Evolutionary conservation across 495 filamentous ascomycete genomes (phyloP).

Genomic region (Entonaema liquescens): DNA sequence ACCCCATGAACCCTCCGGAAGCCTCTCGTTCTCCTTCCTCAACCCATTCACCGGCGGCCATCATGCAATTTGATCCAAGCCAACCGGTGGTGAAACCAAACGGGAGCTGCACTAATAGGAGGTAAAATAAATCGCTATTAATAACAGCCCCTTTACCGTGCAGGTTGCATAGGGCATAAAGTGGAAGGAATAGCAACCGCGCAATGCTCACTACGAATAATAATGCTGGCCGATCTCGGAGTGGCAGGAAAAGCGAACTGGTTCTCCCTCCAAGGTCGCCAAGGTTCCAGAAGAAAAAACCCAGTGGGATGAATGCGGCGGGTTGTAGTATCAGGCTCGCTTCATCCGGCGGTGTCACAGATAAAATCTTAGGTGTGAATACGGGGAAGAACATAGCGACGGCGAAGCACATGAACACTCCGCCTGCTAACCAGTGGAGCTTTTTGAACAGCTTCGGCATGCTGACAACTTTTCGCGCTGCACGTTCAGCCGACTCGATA

Average conservation of each 20-base stretch:
- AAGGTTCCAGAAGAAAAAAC: slow-evolving; percentile 92
- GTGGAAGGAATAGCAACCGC: slow-evolving; percentile 76
- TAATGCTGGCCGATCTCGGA: slow-evolving; percentile 66
- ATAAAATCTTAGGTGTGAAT: slow-evolving; percentile 83
- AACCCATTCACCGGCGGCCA: slow-evolving; percentile 83
- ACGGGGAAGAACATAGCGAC: slow-evolving; percentile 95
- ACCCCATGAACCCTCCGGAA: slow-evolving; percentile 91
- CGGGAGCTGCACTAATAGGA: slow-evolving; percentile 79
- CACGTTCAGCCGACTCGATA: slow-evolving; percentile 57
- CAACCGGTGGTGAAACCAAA: slow-evolving; percentile 91
- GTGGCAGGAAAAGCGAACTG: slow-evolving; percentile 68
- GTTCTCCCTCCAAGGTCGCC: slow-evolving; percentile 82
- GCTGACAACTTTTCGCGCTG: slow-evolving; percentile 66
- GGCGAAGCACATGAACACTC: slow-evolving; percentile 80
- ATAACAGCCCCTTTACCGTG: slow-evolving; percentile 73
- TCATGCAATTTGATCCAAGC: slow-evolving; percentile 86
- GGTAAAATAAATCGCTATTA: slow-evolving; percentile 85
- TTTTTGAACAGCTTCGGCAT: slow-evolving; percentile 75
- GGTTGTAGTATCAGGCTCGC: slow-evolving; percentile 69
- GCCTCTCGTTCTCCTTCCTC: slow-evolving; percentile 82
- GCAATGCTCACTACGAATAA: slow-evolving; percentile 71
- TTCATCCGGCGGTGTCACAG: slow-evolving; percentile 64
- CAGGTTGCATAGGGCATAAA: slow-evolving; percentile 91
- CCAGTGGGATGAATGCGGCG: slow-evolving; percentile 84
- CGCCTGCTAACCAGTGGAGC: slow-evolving; percentile 71